A percentile compares a stretch with the other conserved stretches of the same genome.
Conservation (phyloP, 306 rosid species). For the Datisca glomerata region DNA sequence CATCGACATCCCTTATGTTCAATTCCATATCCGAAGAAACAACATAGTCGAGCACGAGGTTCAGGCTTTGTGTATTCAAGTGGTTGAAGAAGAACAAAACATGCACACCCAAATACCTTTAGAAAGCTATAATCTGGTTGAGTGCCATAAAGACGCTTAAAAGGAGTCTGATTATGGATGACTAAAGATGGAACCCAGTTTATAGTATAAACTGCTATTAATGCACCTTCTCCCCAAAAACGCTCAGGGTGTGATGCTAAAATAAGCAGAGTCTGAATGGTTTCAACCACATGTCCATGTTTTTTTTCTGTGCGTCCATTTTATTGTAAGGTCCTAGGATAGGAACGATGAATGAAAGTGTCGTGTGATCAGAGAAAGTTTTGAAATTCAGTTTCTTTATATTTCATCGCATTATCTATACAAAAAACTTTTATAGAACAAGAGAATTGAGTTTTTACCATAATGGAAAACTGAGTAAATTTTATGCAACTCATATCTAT, state of each 20-base stretch:
- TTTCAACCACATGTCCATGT: too few species aligned
- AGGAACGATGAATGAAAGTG: too few species aligned
- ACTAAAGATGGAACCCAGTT: too few species aligned
- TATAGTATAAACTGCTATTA: neutral
- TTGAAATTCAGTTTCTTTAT: too few species aligned
- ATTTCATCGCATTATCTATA: too few species aligned
- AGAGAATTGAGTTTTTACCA: neutral
- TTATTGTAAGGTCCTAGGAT: too few species aligned
- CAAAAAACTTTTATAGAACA: neutral
- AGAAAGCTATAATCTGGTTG: neutral
- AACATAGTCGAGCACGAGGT: neutral
- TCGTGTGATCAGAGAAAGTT: too few species aligned
- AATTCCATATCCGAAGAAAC: neutral
- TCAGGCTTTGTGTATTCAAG: neutral
- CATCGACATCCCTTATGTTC: neutral
- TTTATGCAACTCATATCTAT: neutral
- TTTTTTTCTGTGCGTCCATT: too few species aligned
- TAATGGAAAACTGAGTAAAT: neutral
- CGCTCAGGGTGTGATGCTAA: too few species aligned
- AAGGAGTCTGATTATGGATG: too few species aligned
- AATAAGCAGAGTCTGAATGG: neutral
- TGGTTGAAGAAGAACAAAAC: slow-evolving; percentile 1
- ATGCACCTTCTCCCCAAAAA: too few species aligned
- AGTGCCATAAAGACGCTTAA: neutral
- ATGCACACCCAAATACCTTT: neutral